Percentiles rank a stretch among this genome's conserved stretches.
phyloP scores from a whole-genome alignment of 2,329 filamentous ascomycete genomes.

The Hymenoscyphus occultus region DNA sequence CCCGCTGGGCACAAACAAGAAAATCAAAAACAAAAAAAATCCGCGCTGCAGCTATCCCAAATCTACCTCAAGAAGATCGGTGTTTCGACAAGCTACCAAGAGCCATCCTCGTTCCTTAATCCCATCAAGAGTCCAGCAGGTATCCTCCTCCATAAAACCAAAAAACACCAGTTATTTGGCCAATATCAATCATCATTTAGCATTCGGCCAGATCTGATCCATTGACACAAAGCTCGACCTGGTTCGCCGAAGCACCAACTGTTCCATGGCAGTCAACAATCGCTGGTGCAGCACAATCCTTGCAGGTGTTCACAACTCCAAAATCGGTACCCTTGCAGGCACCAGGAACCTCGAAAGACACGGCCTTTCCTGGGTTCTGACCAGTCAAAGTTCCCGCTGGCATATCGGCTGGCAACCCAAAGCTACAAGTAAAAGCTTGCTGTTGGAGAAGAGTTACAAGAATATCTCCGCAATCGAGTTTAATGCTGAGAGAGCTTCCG shows the following conservation, averaged over 20 bases:
- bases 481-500: background rate
- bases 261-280: background rate
- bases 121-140: background rate
- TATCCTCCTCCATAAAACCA: background rate
- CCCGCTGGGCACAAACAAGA: background rate
- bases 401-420: background rate
- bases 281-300: background rate
- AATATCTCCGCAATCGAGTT: background rate
- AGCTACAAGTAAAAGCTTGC: background rate
- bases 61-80: background rate
- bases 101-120: background rate
- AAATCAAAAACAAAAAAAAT: background rate
- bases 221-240: background rate
- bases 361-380: background rate
- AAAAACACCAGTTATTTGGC: background rate
- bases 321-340: background rate
- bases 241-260: background rate
- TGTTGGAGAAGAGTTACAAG: background rate
- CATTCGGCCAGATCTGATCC: background rate
- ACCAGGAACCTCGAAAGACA: constrained; percentile 2
- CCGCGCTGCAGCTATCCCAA: background rate
- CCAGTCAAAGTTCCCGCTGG: background rate
- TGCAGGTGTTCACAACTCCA: background rate
- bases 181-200: background rate
- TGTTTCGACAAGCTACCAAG: background rate